Evolutionary conservation across 192 early-diverging fungal species (phyloP).

Genomic region (Coemansia sp.): DNA sequence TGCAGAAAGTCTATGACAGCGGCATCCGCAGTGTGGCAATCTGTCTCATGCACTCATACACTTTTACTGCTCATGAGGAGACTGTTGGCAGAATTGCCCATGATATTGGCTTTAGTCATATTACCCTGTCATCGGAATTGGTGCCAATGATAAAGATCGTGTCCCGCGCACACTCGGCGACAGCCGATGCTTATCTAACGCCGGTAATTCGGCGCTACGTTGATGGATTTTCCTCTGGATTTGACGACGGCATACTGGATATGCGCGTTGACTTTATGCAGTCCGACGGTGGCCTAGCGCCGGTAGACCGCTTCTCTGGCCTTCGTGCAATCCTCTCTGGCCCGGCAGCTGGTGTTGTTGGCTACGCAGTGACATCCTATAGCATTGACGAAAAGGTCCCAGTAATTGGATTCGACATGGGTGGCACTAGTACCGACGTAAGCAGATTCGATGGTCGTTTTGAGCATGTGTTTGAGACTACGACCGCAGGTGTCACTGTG

Average conservation of each 20-base stretch:
- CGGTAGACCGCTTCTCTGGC: constrained; percentile 82
- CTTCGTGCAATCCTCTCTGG: constrained; percentile 90
- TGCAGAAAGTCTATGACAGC: constrained; percentile 62
- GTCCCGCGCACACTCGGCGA: constrained; percentile 85
- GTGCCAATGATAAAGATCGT: constrained; percentile 97
- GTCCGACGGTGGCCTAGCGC: constrained; percentile 91
- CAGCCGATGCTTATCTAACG: constrained; percentile 92
- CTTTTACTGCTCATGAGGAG: constrained; percentile 86
- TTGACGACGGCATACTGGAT: constrained; percentile 63
- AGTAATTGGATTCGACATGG: constrained; percentile 98
- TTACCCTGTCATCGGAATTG: constrained; percentile 77
- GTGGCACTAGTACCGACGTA: constrained; percentile 89
- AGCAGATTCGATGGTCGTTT: constrained; percentile 85
- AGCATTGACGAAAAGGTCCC: constrained; percentile 44
- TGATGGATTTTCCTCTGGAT: constrained; percentile 81
- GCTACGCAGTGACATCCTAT: constrained; percentile 64
- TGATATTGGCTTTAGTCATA: constrained; percentile 78
- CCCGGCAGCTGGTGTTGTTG: constrained; percentile 95
- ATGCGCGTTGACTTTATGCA: constrained; percentile 96
- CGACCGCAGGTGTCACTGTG: constrained; percentile 87
- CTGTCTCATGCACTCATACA: constrained; percentile 93
- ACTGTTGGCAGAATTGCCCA: constrained; percentile 64
- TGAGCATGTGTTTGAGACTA: constrained; percentile 95
- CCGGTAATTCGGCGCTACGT: constrained; percentile 88
- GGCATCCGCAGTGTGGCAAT: constrained; percentile 88